phyloP scores from a whole-genome alignment of 169 alveolate genomes.

The Plasmodium knowlesi region DNA sequence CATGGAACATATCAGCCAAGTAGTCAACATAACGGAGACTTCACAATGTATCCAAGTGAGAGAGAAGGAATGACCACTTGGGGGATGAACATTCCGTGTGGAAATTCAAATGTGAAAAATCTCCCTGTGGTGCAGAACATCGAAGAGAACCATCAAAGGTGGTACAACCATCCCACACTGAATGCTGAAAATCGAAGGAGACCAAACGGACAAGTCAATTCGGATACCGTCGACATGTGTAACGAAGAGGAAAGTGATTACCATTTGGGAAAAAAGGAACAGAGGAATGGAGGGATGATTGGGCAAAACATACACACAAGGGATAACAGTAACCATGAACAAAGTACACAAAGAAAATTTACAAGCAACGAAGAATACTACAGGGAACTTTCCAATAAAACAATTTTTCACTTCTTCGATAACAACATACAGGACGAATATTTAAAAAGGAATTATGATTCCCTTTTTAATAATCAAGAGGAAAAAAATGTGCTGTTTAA shows the following conservation, averaged over 20 bases:
- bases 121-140: background rate
- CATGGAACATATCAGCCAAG: background rate
- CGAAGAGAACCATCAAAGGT: background rate
- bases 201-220: background rate
- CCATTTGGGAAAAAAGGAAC: background rate
- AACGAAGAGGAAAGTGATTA: background rate
- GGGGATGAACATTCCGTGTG: background rate
- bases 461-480: conserved; percentile 37
- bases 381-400: conserved; percentile 6
- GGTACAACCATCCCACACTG: background rate
- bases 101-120: background rate
- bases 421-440: conserved; percentile 48
- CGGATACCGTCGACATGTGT: background rate
- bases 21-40: background rate
- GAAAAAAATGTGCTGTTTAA: conserved; percentile 22
- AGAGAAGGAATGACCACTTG: background rate
- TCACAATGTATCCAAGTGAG: background rate
- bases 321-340: background rate
- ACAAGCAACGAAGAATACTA: background rate
- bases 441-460: conserved; percentile 42
- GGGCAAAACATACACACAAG: background rate
- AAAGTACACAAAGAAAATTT: background rate
- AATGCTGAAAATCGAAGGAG: background rate
- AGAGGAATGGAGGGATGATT: background rate
- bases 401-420: conserved; percentile 38